A percentile compares a stretch with the other conserved stretches of the same genome.
Conservation (phyloP, 2,329 filamentous ascomycete species). For the Ilyonectria destructans region DNA sequence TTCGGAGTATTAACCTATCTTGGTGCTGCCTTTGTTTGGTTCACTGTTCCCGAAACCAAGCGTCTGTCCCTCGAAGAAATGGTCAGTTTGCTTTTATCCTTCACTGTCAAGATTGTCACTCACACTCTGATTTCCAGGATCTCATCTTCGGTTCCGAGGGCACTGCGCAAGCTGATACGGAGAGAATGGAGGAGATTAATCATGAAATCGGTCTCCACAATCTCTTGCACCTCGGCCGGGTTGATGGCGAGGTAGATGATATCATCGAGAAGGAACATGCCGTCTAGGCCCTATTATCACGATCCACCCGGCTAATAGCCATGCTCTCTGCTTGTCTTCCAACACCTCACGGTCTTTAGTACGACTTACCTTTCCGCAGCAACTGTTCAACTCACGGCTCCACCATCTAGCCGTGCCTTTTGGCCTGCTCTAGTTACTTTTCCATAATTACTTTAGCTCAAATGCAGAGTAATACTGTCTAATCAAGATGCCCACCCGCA, state of each 20-base stretch:
- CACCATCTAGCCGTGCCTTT: no score
- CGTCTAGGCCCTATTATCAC: not conserved
- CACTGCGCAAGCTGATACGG: conserved; percentile 76
- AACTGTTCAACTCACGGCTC: no score
- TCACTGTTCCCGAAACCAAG: conserved; percentile 78
- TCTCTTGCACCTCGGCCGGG: conserved; percentile 3
- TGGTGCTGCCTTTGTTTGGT: conserved; percentile 75
- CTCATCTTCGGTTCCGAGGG: conserved; percentile 78
- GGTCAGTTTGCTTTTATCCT: conserved; percentile 52
- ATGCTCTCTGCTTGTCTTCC: not conserved
- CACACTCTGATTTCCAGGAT: conserved; percentile 60
- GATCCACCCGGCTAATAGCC: not conserved
- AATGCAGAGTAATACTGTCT: no score
- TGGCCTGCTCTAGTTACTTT: no score
- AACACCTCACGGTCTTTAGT: not conserved
- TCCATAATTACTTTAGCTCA: no score
- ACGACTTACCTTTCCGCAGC: no score
- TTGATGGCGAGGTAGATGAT: conserved; percentile 12
- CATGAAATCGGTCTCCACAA: conserved; percentile 74
- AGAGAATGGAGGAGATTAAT: conserved; percentile 83
- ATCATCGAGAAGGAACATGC: conserved; percentile 8
- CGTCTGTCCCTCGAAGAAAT: conserved; percentile 77
- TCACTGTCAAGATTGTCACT: not conserved
- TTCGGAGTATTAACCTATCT: conserved; percentile 77
- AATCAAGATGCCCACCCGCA: no score